These are phyloP conservation scores for Paspalum notatum DNA, from an alignment of 176 grass and related monocot species.

Conservation along the genomic window DNA sequence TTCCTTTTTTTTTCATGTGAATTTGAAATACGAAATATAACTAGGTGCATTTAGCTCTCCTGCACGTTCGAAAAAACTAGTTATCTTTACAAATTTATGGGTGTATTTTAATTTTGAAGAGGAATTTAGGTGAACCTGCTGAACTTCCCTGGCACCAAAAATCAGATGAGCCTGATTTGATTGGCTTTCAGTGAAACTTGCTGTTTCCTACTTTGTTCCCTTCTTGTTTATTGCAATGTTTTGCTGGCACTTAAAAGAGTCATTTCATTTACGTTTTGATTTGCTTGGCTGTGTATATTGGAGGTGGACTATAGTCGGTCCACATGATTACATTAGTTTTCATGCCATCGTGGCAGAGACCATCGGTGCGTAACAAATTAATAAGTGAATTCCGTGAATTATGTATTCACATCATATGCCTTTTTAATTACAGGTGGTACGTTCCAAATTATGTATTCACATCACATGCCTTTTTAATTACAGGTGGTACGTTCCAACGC, in stretches of 20 bases:
- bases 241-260: neutral
- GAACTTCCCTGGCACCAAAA: neutral
- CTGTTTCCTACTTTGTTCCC: neutral
- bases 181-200: neutral
- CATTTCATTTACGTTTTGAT: neutral
- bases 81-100: neutral
- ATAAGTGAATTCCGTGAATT: neutral
- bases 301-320: neutral
- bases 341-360: neutral
- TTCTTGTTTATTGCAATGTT: constrained; percentile 10
- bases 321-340: constrained; percentile 19
- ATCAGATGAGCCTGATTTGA: neutral
- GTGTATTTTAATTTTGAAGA: neutral
- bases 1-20: neutral
- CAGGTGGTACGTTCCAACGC: constrained; percentile 75
- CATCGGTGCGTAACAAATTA: neutral
- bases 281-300: neutral
- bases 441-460: constrained; percentile 44
- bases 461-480: constrained; percentile 18
- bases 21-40: neutral
- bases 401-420: neutral
- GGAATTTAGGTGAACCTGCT: neutral
- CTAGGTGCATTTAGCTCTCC: too few species aligned
- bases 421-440: constrained; percentile 55
- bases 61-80: neutral